phyloP scores from a whole-genome alignment of 164 flowering plant genomes.

The Vitis cinerea region DNA sequence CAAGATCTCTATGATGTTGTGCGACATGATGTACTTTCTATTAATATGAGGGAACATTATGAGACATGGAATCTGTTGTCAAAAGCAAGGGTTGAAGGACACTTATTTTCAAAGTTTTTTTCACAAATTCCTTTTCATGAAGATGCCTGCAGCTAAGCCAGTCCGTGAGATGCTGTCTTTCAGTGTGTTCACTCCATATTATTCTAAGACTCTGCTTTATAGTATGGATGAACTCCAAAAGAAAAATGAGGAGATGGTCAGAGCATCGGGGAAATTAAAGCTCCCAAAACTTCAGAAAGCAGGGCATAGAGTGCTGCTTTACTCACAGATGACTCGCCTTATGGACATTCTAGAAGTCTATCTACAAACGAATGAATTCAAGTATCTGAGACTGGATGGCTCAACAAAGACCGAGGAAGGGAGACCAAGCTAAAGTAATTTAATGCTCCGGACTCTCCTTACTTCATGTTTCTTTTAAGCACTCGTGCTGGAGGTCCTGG shows the following conservation, averaged over 20 bases:
- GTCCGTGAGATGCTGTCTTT: slow-evolving; percentile 93
- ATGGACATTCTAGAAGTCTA: slow-evolving; percentile 88
- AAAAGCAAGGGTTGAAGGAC: slow-evolving; percentile 83
- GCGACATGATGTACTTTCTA: slow-evolving; percentile 60
- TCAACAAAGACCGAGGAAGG: slow-evolving; percentile 91
- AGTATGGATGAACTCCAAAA: not conserved
- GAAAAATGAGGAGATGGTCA: slow-evolving; percentile 61
- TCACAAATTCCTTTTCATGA: slow-evolving; percentile 94
- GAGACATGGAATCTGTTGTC: slow-evolving; percentile 65
- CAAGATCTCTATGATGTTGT: slow-evolving; percentile 94
- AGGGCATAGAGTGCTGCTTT: slow-evolving; percentile 91
- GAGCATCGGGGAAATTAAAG: slow-evolving; percentile 98
- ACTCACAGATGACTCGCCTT: slow-evolving; percentile 94
- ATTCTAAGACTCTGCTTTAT: no score
- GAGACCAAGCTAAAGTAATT: slow-evolving; percentile 72
- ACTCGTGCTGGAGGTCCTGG: slow-evolving; percentile 99
- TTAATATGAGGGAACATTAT: slow-evolving; percentile 69
- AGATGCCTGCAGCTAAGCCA: slow-evolving; percentile 71
- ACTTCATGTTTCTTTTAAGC: slow-evolving; percentile 92
- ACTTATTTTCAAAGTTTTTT: slow-evolving; percentile 82
- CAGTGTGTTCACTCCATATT: slow-evolving; percentile 19
- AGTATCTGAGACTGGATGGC: slow-evolving; percentile 90
- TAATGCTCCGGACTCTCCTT: slow-evolving; percentile 89
- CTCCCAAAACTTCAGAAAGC: slow-evolving; percentile 85
- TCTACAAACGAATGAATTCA: slow-evolving; percentile 57